Evolutionary conservation across 2,329 filamentous ascomycete genomes (phyloP).

Genomic region (Fusarium bactridioides): DNA sequence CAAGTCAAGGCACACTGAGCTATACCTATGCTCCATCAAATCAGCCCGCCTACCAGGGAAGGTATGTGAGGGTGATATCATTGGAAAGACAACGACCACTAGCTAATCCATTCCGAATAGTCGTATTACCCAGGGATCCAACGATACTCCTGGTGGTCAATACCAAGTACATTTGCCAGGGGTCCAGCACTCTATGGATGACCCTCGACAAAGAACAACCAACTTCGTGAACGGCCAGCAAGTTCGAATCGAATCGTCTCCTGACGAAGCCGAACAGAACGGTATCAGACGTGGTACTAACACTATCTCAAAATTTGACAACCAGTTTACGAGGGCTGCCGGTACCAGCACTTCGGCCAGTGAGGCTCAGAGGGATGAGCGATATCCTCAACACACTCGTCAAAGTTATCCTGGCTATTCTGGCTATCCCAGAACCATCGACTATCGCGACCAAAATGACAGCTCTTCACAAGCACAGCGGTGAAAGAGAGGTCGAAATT

Average conservation of each 20-base stretch:
- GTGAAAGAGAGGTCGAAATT: background rate
- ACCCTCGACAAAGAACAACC: background rate
- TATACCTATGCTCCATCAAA: conserved; percentile 1
- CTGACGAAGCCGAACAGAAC: background rate
- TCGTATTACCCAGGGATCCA: background rate
- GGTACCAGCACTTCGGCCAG: background rate
- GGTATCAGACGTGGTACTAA: background rate
- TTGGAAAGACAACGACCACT: background rate
- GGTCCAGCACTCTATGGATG: background rate
- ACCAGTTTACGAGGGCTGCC: background rate
- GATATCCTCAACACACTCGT: background rate
- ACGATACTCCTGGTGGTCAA: background rate
- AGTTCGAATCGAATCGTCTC: background rate
- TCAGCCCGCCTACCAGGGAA: conserved; percentile 15
- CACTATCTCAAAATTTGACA: conserved; percentile 4
- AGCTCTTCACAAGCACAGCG: background rate
- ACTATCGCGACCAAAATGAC: background rate
- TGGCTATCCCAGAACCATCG: background rate
- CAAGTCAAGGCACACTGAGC: background rate
- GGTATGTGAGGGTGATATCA: background rate
- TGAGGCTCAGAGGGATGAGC: background rate
- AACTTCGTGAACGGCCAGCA: background rate
- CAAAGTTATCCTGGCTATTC: background rate
- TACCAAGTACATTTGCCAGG: conserved; percentile 1
- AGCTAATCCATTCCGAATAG: conserved; percentile 1